A percentile compares a stretch with the other conserved stretches of the same genome.
These are phyloP conservation scores for Jacaranda copaia DNA, from an alignment of 257 asterid genomes.

Conservation along the genomic window DNA sequence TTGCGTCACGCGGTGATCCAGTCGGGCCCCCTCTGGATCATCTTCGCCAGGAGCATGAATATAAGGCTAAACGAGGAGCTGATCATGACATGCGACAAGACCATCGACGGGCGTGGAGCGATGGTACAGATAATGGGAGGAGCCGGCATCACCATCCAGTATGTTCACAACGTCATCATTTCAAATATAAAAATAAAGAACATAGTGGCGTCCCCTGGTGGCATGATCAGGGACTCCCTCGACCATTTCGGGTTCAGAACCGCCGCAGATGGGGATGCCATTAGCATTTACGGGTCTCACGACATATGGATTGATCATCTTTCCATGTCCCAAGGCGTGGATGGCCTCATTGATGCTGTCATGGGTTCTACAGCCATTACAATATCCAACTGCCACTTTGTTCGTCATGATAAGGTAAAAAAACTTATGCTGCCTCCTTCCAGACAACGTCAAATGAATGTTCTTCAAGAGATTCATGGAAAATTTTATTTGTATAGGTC, in stretches of 20 bases:
- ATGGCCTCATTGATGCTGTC: conserved; percentile 57
- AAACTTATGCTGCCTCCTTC: background rate
- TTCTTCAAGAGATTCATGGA: no score
- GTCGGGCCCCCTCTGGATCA: conserved; percentile 63
- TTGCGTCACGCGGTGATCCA: conserved; percentile 63
- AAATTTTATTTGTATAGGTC: background rate
- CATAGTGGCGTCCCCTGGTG: conserved; percentile 43
- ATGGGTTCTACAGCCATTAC: conserved; percentile 64
- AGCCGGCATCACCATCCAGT: conserved; percentile 60
- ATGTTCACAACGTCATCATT: conserved; percentile 55
- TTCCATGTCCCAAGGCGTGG: conserved; percentile 52
- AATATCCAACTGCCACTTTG: conserved; percentile 60
- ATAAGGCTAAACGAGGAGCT: conserved; percentile 53
- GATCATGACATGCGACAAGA: conserved; percentile 54
- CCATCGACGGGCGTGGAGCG: conserved; percentile 66
- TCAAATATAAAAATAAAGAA: conserved; percentile 49
- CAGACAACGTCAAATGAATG: no score
- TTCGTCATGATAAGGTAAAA: conserved; percentile 59
- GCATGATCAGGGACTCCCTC: conserved; percentile 46
- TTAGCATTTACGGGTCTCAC: conserved; percentile 49
- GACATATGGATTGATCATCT: conserved; percentile 70
- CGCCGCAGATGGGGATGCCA: conserved; percentile 62
- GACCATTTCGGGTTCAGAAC: conserved; percentile 50
- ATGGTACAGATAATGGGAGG: conserved; percentile 49
- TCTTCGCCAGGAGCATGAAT: conserved; percentile 46